Base-by-base conservation (phyloP, 352 stramenopile genomes). In the Phytophthora hybrid region DNA sequence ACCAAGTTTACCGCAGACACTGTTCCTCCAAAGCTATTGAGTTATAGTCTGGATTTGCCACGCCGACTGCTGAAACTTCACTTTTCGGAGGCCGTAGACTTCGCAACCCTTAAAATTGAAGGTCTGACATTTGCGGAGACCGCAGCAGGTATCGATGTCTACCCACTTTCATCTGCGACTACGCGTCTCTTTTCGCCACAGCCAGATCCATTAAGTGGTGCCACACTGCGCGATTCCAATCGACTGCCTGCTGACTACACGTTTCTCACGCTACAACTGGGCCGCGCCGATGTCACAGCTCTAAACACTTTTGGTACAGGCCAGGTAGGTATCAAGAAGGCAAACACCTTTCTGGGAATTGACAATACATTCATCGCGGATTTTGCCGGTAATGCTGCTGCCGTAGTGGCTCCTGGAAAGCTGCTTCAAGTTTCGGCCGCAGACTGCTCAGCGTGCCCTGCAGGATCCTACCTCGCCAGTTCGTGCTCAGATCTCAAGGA, bases 1-100 rank as follows among this genome's bases (percentile, higher is more conserved):
- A 68, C 41, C 13, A 66, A 44, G 16, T 92, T 92, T 56, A 83
- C 70, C 0, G 59, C 63, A 4, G 89, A 95, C 62, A 81, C 74
- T 10, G 73, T 80, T 0, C n/a, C 37, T 11, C 87, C 89, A 0
- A 60, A 56, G 19, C 72, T 95, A 5, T 6, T 91, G 16, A 79
- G 83, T 9, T 95, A 88, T 60, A 91, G 73, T 7, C 59, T 92
- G 21, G 89, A 95, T 61, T 61, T 92, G 16, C 58, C 80, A 1
- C 73, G 81, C 9, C 69, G 75, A 59, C 65, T 94, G 11, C 19
- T 94, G 8, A 91, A 91, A 58, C 57, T 95, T 16, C 84, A 73
- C 37, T 94, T 95, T 70, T 91, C 84, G 0, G 83, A 95, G 59
- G 76, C 87, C 1, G 82, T 95, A 31, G 57, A 94, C 55, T 76